phyloP scores from a whole-genome alignment of 2,329 filamentous ascomycete genomes.

The Aspergillus amoenus region DNA sequence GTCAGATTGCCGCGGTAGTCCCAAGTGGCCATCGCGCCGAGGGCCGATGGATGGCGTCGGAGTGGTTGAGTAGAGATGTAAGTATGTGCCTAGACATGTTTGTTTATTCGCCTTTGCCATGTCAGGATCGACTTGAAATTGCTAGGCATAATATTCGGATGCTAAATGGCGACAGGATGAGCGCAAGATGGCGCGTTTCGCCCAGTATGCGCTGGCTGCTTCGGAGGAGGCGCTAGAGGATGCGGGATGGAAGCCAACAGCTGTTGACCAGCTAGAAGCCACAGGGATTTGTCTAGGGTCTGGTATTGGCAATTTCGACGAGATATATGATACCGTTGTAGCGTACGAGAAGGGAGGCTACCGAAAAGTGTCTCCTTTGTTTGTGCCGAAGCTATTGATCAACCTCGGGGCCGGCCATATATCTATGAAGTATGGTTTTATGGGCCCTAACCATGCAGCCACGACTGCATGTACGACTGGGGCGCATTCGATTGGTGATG shows the following conservation, averaged over 20 bases:
- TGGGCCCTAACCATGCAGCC: slow-evolving; percentile 85
- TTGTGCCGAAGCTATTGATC: slow-evolving; percentile 89
- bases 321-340: slow-evolving; percentile 81
- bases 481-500: slow-evolving; percentile 91
- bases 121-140: background rate
- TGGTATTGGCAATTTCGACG: slow-evolving; percentile 90
- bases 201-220: slow-evolving; percentile 87
- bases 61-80: slow-evolving; percentile 47
- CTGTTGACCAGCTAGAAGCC: slow-evolving; percentile 64
- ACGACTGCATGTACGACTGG: slow-evolving; percentile 97
- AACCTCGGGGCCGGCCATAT: slow-evolving; percentile 94
- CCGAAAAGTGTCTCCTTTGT: slow-evolving; percentile 86
- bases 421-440: slow-evolving; percentile 86
- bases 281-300: slow-evolving; percentile 93
- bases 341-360: slow-evolving; percentile 77
- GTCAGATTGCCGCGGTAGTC: slow-evolving; percentile 80
- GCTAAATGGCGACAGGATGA: slow-evolving; percentile 49
- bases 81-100: slow-evolving; percentile 10
- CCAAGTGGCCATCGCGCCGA: slow-evolving; percentile 55
- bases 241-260: slow-evolving; percentile 69
- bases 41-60: slow-evolving; percentile 44
- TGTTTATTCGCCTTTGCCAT: background rate
- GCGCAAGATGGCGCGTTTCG: slow-evolving; percentile 84
- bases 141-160: background rate
- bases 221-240: slow-evolving; percentile 82